Percentiles rank a stretch among this genome's conserved stretches.
phyloP scores from a whole-genome alignment of 2,329 filamentous ascomycete genomes.

The Trichoderma simmonsii region DNA sequence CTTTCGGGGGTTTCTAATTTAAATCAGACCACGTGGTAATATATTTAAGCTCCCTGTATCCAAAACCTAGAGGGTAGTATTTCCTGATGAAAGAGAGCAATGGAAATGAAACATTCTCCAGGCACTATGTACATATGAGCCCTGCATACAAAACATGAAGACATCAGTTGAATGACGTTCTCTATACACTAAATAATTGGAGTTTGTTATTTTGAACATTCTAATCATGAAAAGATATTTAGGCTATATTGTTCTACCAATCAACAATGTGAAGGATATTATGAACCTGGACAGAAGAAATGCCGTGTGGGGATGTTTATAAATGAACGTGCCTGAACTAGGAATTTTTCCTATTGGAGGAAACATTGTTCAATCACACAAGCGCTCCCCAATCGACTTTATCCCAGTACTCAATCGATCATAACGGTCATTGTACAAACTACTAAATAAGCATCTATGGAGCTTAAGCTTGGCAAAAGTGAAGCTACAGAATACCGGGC shows the following conservation, averaged over 20 bases:
- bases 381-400: neutral
- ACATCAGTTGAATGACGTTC: neutral
- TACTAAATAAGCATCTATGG: neutral
- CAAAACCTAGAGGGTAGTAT: neutral
- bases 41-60: neutral
- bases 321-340: neutral
- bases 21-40: neutral
- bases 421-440: neutral
- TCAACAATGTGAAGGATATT: neutral
- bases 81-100: neutral
- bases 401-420: neutral
- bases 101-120: neutral
- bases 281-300: neutral
- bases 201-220: neutral
- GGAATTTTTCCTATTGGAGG: conserved; percentile 1
- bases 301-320: neutral
- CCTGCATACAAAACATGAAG: neutral
- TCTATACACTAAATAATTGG: neutral
- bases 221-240: neutral
- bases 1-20: neutral
- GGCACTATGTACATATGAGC: neutral
- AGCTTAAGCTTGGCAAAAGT: neutral
- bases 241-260: neutral
- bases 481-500: neutral
- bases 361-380: neutral